Evolutionary conservation across 2,329 filamentous ascomycete species (phyloP).

Genomic region (Alternaria atra): DNA sequence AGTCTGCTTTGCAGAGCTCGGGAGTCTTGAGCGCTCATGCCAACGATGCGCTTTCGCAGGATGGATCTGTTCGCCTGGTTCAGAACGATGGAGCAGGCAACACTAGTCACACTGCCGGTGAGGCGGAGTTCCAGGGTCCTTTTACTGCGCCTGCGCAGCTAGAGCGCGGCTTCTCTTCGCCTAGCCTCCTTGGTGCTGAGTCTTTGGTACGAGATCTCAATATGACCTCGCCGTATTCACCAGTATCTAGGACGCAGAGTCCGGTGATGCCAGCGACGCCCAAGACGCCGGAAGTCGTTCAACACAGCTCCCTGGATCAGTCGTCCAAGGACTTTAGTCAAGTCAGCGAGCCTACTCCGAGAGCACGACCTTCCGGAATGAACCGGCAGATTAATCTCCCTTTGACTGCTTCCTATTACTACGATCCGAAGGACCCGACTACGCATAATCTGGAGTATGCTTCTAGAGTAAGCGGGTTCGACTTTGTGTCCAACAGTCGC

Average conservation of each 20-base stretch:
- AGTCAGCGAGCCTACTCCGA: slow-evolving; percentile 50
- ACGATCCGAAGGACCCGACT: slow-evolving; percentile 53
- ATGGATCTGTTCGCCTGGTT: slow-evolving; percentile 16
- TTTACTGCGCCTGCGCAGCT: slow-evolving; percentile 32
- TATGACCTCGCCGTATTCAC: slow-evolving; percentile 57
- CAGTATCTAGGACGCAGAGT: slow-evolving; percentile 47
- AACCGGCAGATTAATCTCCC: slow-evolving; percentile 57
- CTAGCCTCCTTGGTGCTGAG: slow-evolving; percentile 59
- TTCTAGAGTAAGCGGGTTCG: slow-evolving; percentile 55
- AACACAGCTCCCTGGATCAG: slow-evolving; percentile 44
- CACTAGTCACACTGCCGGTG: slow-evolving; percentile 20
- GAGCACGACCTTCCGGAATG: slow-evolving; percentile 45
- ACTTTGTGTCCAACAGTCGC: slow-evolving; percentile 46
- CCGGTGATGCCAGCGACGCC: slow-evolving; percentile 51
- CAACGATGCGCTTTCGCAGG: slow-evolving; percentile 41
- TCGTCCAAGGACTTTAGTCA: slow-evolving; percentile 39
- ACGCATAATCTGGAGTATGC: slow-evolving; percentile 60
- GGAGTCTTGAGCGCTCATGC: slow-evolving; percentile 52
- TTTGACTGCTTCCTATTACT: slow-evolving; percentile 56
- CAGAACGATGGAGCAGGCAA: slow-evolving; percentile 8
- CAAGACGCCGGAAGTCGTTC: slow-evolving; percentile 47
- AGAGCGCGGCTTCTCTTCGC: slow-evolving; percentile 40
- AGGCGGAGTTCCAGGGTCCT: slow-evolving; percentile 21
- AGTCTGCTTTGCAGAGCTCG: slow-evolving; percentile 64
- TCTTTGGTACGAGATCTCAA: slow-evolving; percentile 59